These are phyloP conservation scores for Colletotrichum liaoningense DNA, from an alignment of 2,329 filamentous ascomycete species.

Conservation along the genomic window DNA sequence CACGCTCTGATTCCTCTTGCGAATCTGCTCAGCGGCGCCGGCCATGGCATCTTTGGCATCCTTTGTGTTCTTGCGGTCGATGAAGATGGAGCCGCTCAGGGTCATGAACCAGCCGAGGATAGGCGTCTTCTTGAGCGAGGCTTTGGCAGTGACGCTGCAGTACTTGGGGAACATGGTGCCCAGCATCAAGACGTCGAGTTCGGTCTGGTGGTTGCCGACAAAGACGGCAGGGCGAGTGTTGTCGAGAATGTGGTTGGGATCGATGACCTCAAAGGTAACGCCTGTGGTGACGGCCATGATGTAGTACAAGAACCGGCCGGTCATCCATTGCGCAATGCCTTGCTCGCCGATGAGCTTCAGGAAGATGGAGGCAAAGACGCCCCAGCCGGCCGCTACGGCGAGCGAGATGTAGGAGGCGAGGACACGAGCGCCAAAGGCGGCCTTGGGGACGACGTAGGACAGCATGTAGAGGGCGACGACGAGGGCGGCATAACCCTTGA, in stretches of 20 bases:
- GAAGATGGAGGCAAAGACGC: constrained; percentile 77
- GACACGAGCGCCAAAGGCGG: constrained; percentile 76
- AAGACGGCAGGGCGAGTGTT: constrained; percentile 86
- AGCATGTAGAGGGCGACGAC: constrained; percentile 70
- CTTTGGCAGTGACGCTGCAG: constrained; percentile 94
- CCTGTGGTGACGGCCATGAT: constrained; percentile 81
- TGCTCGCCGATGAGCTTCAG: constrained; percentile 79
- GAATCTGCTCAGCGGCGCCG: constrained; percentile 84
- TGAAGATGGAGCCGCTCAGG: constrained; percentile 91
- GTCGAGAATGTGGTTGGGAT: constrained; percentile 70
- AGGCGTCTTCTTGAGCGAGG: constrained; percentile 73
- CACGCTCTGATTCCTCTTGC: constrained; percentile 76
- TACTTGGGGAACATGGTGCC: constrained; percentile 90
- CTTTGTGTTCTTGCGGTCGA: constrained; percentile 87
- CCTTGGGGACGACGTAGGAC: constrained; percentile 67
- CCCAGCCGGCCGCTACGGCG: constrained; percentile 73
- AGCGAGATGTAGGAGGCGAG: constrained; percentile 75
- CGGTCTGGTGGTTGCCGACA: constrained; percentile 94
- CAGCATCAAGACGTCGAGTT: constrained; percentile 93
- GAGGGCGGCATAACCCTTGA: constrained; percentile 63
- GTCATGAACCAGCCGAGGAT: constrained; percentile 96
- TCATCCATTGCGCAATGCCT: constrained; percentile 87
- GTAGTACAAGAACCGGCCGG: constrained; percentile 82
- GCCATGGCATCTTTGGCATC: constrained; percentile 88
- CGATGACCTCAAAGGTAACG: constrained; percentile 80